Base-by-base conservation (phyloP, 1,284 basidiomycete species). In the Austropuccinia psidii region DNA sequence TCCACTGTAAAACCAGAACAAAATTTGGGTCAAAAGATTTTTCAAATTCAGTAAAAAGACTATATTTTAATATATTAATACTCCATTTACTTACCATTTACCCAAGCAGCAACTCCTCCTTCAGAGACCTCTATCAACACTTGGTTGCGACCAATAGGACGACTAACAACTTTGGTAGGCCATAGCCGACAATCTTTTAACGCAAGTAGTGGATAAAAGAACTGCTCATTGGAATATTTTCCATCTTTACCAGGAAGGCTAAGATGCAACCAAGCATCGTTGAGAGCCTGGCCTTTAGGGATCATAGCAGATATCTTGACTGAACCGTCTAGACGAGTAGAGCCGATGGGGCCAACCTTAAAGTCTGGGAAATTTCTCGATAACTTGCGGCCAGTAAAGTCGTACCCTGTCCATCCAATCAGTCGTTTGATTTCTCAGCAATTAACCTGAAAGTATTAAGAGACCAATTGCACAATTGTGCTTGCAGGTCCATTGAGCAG, bases 171-270 rank as follows among this genome's bases (percentile, higher is more conserved):
- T 74, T 82, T 41, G 0, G 86, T 85, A 74, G 86, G 84, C 29
- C 84, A 78, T 4, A 87, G 81, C 15, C 80, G 77, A 0, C 82
- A 83, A 33, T 82, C 78, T 0, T 84, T 84, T 7, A 87, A 81
- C 3, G 84, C 83, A 2, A 80, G 80, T 2, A 80, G 80, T 0
- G 86, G 86, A 0, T 84, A 85, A 78, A 86, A 87, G 85, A 84
- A 85, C 80, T 85, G 83, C 76, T 87, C 86, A 72, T 84, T 85
- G 0, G 82, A 84, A 27, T 80, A 80, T 27, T 80, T 80, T 37
- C 84, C 83, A 1, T 83, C 82, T 13, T 83, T 73, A 0, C 85
- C 84, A 0, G 85, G 85, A 39, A 85, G 50, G 76, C 85, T 85
- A 74, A 87, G 78, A 60, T 83, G 77, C 77, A 87, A 77, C 83